phyloP scores from a whole-genome alignment of 164 flowering plant species.

The Buxus sempervirens region DNA sequence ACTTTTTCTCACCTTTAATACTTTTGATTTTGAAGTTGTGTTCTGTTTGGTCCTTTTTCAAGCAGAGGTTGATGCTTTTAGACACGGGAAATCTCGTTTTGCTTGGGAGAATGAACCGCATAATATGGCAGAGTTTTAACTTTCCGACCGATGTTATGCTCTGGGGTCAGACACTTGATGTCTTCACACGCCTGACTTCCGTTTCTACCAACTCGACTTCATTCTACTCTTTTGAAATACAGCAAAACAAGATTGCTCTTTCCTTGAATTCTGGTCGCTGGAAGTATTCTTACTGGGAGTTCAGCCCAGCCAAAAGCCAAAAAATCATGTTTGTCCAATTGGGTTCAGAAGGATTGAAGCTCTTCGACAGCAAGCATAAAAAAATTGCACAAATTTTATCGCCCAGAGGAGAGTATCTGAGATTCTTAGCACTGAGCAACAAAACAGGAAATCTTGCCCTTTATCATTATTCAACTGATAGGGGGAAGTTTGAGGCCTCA shows the following conservation, averaged over 20 bases:
- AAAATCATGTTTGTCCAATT: constrained; percentile 50
- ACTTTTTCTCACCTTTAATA: neutral
- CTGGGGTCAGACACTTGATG: constrained; percentile 59
- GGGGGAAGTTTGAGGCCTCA: constrained; percentile 49
- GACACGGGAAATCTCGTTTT: constrained; percentile 66
- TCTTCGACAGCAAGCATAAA: constrained; percentile 34
- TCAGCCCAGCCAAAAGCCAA: constrained; percentile 33
- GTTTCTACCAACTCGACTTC: constrained; percentile 36
- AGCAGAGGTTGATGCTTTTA: constrained; percentile 63
- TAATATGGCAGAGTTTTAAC: constrained; percentile 90
- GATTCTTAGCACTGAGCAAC: constrained; percentile 58
- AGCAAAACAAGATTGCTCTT: constrained; percentile 45
- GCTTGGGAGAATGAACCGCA: constrained; percentile 32
- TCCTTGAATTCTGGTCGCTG: constrained; percentile 44
- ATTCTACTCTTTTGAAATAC: constrained; percentile 65
- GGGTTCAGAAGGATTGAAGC: constrained; percentile 47
- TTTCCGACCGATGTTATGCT: constrained; percentile 77
- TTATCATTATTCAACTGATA: constrained; percentile 50
- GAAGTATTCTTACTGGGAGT: constrained; percentile 88
- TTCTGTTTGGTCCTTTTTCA: constrained; percentile 4
- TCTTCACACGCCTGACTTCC: constrained; percentile 54
- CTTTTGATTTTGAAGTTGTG: neutral
- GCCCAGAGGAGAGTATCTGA: constrained; percentile 25
- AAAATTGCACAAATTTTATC: constrained; percentile 50
- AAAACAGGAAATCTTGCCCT: constrained; percentile 64